Percentiles rank a stretch among this genome's conserved stretches.
Conservation (phyloP, 2,329 filamentous ascomycete genomes). For the Chrysoporthe austroafricana region DNA sequence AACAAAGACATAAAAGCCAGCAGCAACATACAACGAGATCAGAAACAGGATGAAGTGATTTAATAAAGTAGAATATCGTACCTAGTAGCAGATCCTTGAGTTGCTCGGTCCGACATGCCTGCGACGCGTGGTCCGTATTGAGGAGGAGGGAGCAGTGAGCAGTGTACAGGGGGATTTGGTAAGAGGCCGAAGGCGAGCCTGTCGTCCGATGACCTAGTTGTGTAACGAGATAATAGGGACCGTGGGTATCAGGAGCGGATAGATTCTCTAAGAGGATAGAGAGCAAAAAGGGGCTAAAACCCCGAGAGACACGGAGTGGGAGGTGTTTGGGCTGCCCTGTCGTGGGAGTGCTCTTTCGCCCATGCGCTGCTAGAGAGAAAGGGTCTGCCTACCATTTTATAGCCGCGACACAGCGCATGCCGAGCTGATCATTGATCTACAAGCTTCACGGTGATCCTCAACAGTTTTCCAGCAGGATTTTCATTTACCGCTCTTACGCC, state of each 20-base stretch:
- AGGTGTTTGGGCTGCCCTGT: background rate
- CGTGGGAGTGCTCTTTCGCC: background rate
- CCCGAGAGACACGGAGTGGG: background rate
- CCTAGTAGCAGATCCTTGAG: background rate
- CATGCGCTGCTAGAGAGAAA: background rate
- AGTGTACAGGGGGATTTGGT: background rate
- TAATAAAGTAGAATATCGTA: background rate
- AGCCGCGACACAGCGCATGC: background rate
- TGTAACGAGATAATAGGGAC: background rate
- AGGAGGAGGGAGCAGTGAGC: background rate
- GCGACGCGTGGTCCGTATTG: background rate
- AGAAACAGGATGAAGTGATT: background rate
- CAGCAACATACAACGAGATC: background rate
- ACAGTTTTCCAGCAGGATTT: background rate
- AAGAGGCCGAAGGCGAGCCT: background rate
- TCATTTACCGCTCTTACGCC: background rate
- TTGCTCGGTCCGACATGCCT: background rate
- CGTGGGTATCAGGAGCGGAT: background rate
- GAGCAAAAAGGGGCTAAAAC: background rate
- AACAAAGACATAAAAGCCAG: background rate
- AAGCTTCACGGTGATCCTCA: background rate
- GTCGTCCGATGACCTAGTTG: background rate
- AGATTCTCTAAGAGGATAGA: background rate
- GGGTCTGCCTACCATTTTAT: background rate
- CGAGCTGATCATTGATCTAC: background rate